phyloP scores from a whole-genome alignment of 2,329 filamentous ascomycete genomes.

The Paraconiothyrium sp. region DNA sequence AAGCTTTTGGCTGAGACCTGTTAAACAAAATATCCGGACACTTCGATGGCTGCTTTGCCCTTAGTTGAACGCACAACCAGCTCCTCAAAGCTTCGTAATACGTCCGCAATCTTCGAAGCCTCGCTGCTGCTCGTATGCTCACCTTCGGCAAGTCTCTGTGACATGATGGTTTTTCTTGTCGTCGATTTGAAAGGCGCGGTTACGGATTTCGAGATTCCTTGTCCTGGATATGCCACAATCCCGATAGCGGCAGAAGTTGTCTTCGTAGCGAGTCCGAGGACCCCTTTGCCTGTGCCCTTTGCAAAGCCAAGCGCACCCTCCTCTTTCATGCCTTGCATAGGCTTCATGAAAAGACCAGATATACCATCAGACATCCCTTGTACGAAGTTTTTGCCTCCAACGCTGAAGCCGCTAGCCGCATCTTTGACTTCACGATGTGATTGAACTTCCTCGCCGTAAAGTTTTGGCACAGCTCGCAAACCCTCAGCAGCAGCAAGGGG shows the following conservation, averaged over 20 bases:
- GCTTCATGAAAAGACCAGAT: slow-evolving; percentile 78
- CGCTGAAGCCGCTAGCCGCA: slow-evolving; percentile 56
- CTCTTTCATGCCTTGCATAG: slow-evolving; percentile 70
- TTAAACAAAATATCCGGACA: not conserved
- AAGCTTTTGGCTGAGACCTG: not conserved
- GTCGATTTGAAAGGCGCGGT: not conserved
- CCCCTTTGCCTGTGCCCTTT: slow-evolving; percentile 47
- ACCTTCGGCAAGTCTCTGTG: slow-evolving; percentile 1
- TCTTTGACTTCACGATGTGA: slow-evolving; percentile 46
- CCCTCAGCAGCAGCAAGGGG: slow-evolving; percentile 51
- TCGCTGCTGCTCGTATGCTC: not conserved
- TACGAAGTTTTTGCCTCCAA: slow-evolving; percentile 77
- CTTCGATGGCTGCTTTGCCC: not conserved
- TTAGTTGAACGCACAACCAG: not conserved
- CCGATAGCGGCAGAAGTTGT: slow-evolving; percentile 8
- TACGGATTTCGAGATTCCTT: slow-evolving; percentile 3
- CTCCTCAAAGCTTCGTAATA: not conserved
- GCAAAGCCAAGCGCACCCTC: slow-evolving; percentile 68
- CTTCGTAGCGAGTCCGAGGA: slow-evolving; percentile 22
- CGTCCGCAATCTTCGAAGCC: not conserved
- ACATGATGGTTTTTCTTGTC: slow-evolving; percentile 4
- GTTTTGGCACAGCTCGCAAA: slow-evolving; percentile 43
- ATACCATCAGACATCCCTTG: slow-evolving; percentile 80
- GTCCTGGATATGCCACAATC: slow-evolving; percentile 9
- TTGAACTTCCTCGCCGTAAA: slow-evolving; percentile 50